A percentile compares a stretch with the other conserved stretches of the same genome.
Conservation (phyloP, 352 stramenopile genomes). For the Globisporangium lucens region DNA sequence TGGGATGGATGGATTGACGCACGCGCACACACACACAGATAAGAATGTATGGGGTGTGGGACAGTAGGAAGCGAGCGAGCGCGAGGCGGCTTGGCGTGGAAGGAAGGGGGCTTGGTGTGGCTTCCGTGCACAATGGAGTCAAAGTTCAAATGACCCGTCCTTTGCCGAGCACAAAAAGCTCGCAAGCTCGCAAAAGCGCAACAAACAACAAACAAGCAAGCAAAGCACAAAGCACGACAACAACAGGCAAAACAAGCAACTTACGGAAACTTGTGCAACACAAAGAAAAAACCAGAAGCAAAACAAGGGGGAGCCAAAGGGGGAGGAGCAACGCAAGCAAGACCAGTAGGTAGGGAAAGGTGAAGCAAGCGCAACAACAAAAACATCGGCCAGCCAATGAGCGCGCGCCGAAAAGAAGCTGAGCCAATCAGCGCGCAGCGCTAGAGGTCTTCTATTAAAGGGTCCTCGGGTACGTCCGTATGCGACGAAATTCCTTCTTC, state of each 20-base stretch:
- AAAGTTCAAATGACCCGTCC: constrained; percentile 69
- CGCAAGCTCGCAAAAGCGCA: not conserved
- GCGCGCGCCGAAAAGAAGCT: not conserved
- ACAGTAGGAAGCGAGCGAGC: not conserved
- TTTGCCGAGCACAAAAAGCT: constrained; percentile 14
- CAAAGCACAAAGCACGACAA: not conserved
- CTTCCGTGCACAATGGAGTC: constrained; percentile 39
- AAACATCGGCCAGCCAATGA: constrained; percentile 25
- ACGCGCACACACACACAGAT: constrained; percentile 14
- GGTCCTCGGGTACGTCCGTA: constrained; percentile 4
- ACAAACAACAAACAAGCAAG: constrained; percentile 3
- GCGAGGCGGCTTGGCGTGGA: constrained; percentile 1
- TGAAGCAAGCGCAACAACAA: constrained; percentile 14
- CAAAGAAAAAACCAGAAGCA: constrained; percentile 11
- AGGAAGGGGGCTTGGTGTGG: constrained; percentile 16
- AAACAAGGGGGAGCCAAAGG: constrained; percentile 15
- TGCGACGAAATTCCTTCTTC: constrained; percentile 20
- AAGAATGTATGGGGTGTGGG: constrained; percentile 7
- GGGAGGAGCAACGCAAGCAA: constrained; percentile 9
- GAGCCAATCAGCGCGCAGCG: constrained; percentile 12
- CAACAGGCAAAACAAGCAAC: not conserved
- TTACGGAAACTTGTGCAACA: not conserved
- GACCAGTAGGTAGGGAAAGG: constrained; percentile 14
- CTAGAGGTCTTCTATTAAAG: constrained; percentile 3
- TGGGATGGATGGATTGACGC: constrained; percentile 11